Evolutionary conservation across 192 early-diverging fungal genomes (phyloP), one percentile per base, ranked within the genome.

Genomic region (Glomus cerebriforme): DNA sequence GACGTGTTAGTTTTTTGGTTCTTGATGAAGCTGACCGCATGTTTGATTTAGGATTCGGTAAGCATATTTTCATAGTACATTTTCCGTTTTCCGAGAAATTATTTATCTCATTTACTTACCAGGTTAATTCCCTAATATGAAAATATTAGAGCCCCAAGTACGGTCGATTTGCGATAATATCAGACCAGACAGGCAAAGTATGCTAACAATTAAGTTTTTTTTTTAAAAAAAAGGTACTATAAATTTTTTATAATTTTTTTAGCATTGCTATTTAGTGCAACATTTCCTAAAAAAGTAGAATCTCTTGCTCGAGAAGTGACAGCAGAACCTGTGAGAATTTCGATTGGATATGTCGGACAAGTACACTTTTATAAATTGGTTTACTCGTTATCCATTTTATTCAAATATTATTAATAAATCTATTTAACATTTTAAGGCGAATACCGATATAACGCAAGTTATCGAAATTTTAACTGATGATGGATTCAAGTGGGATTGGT

Each of bases 1-100:
- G 84, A 58, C 85, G 94, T 24, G 94, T 98, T 0, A 89, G 89
- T 27, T 99, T 91, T 75, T 82, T 98, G 66, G 96, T 98, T 2
- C 88, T 98, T 39, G 97, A 99, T 80, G 97, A 98, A 85, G 97
- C 96, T 13, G 98, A 99, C 83, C 91, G 98, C 34, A 97, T 97
- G 92, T 91, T 99, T 82, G 97, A 99, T 79, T 88, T 94, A 70
- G 96, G 95, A 26, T 98, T 98, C 84, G 95, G 94, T 94, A 76
- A 86, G 88, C 37, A 59, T 47, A 7, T 26, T 32, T 5, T 7
- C 4, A 10, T 47, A 32, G n/a, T 29, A 19, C 10, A 5, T 3
- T 32, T 54, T 32, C 9, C 27, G 6, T 27, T 19, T 1, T 26
- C 4, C 2, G 39, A 9, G 27, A 35, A 49, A 10, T 7, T n/a